Conservation (phyloP, 352 stramenopile genomes). For the Phytophthora vignae region DNA sequence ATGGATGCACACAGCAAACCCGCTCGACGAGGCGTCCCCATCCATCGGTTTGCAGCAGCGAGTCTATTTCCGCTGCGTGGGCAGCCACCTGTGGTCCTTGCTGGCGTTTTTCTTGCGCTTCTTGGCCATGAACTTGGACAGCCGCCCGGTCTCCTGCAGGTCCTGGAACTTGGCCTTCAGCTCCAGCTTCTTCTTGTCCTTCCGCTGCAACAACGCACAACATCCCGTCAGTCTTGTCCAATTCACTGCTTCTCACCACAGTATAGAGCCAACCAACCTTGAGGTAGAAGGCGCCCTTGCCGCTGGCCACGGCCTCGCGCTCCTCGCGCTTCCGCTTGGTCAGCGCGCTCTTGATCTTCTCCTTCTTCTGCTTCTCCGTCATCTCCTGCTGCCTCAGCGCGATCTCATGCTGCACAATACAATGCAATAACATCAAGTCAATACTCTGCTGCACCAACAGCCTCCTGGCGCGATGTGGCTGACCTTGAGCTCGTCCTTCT, state of each 20-base stretch:
- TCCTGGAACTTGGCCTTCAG: conserved; percentile 93
- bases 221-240: background rate
- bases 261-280: conserved; percentile 52
- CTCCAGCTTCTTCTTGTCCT: conserved; percentile 93
- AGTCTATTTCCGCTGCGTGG: conserved; percentile 77
- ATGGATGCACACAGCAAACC: background rate
- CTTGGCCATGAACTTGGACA: conserved; percentile 95
- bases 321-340: conserved; percentile 90
- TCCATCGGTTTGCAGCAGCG: background rate
- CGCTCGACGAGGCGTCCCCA: background rate
- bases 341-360: conserved; percentile 73
- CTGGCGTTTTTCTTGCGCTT: conserved; percentile 94
- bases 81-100: conserved; percentile 93
- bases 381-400: conserved; percentile 75
- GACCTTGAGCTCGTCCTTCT: conserved; percentile 86
- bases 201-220: conserved; percentile 54
- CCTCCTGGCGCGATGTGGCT: background rate
- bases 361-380: conserved; percentile 76
- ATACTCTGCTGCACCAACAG: background rate
- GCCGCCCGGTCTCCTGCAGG: conserved; percentile 84
- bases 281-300: conserved; percentile 93
- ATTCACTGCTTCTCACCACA: background rate
- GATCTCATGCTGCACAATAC: conserved; percentile 62
- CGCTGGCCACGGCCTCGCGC: conserved; percentile 86
- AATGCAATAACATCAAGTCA: background rate